phyloP scores from a whole-genome alignment of 2,329 filamentous ascomycete genomes.

The Fusarium sterilihyphosum region DNA sequence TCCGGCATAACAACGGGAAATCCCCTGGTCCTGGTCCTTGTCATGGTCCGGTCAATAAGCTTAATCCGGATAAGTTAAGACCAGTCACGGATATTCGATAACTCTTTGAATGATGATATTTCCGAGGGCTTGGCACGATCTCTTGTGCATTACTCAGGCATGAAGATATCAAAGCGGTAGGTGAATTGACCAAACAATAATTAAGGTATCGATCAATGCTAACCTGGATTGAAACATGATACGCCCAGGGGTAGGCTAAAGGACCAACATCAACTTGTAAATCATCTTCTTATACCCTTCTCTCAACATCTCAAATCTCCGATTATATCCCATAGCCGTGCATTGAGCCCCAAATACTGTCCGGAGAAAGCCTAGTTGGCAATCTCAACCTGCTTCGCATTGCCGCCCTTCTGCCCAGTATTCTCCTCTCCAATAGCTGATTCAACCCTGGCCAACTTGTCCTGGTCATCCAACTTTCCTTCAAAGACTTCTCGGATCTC shows the following conservation, averaged over 20 bases:
- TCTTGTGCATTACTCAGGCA: rapidly evolving
- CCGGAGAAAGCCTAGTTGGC: not conserved
- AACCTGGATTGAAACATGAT: not conserved
- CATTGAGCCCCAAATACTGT: rapidly evolving
- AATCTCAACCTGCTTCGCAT: not conserved
- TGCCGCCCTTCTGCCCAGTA: not conserved
- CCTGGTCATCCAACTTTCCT: slow-evolving; percentile 5
- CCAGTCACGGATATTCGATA: not conserved
- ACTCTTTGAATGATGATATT: not conserved
- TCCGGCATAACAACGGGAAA: not conserved
- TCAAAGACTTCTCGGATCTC: slow-evolving; percentile 46
- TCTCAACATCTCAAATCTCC: no score
- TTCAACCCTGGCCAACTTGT: not conserved
- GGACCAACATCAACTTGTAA: not conserved
- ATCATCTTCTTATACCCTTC: no score
- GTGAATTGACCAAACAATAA: not conserved
- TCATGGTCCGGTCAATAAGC: not conserved
- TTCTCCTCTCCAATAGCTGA: not conserved
- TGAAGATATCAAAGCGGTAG: not conserved
- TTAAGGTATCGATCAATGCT: not conserved
- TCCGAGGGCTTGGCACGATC: no score
- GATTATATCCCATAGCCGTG: rapidly evolving
- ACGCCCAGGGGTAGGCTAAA: no score
- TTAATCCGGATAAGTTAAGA: not conserved
- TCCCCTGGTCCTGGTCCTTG: not conserved